Conservation (phyloP, 2,329 filamentous ascomycete genomes). For the Acephala macrosclerotiorum region DNA sequence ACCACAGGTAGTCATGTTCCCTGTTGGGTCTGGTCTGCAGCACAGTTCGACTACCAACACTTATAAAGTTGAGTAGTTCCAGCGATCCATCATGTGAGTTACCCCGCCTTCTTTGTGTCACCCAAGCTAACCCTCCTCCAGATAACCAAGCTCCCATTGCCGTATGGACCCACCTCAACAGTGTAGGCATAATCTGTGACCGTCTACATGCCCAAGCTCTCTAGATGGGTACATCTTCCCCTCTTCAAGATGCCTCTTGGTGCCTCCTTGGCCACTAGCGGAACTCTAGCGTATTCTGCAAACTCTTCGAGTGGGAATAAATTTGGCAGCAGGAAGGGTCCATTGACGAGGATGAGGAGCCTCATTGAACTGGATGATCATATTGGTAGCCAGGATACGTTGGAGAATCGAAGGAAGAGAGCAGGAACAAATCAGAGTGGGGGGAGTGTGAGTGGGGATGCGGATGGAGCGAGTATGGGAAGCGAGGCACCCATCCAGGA, state of each 20-base stretch:
- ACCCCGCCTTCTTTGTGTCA: background rate
- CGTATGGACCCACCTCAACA: constrained; percentile 15
- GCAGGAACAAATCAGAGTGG: background rate
- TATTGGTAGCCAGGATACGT: background rate
- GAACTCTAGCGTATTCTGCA: background rate
- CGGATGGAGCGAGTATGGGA: background rate
- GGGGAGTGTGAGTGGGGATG: too few species aligned
- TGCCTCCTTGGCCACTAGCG: background rate
- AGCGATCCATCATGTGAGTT: constrained; percentile 28
- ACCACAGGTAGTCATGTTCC: constrained; percentile 25
- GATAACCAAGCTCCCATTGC: constrained; percentile 13
- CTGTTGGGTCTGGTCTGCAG: constrained; percentile 24
- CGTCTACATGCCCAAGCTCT: constrained; percentile 10
- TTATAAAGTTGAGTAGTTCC: constrained; percentile 15
- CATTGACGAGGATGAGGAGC: background rate
- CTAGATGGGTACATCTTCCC: constrained; percentile 9
- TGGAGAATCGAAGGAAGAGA: background rate
- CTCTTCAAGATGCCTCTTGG: constrained; percentile 10
- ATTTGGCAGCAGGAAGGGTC: constrained; percentile 4
- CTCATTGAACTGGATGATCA: constrained; percentile 18
- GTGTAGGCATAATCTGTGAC: constrained; percentile 14
- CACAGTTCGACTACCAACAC: constrained; percentile 17
- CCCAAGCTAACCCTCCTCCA: background rate
- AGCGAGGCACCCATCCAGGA: background rate
- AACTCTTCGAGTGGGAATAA: background rate